These are phyloP conservation scores for Suillus occidentalis DNA, from an alignment of 768 basidiomycete genomes.

Conservation along the genomic window DNA sequence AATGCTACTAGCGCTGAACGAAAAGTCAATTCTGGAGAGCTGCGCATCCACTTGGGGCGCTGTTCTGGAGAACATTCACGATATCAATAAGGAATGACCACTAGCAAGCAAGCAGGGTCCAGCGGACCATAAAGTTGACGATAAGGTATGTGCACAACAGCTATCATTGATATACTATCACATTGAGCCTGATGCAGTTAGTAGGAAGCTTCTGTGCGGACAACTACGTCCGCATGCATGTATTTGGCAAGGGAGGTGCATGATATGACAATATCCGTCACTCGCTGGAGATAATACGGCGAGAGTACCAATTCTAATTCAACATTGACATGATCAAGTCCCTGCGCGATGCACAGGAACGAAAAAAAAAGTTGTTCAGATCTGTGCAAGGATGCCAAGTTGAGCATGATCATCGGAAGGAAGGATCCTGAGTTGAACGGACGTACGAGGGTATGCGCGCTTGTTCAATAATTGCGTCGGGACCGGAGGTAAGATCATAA, in stretches of 20 bases:
- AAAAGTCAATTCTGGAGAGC: conserved; percentile 53
- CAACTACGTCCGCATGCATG: background rate
- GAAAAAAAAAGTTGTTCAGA: background rate
- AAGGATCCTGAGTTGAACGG: background rate
- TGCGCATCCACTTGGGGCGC: conserved; percentile 47
- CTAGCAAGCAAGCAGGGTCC: too few species aligned
- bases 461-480: background rate
- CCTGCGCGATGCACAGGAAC: background rate
- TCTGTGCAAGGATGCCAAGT: background rate
- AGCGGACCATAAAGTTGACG: background rate
- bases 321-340: conserved; percentile 17
- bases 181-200: background rate
- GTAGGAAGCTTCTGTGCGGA: conserved; percentile 1
- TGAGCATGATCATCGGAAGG: background rate
- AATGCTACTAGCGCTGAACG: conserved; percentile 46
- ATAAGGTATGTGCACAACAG: conserved; percentile 1
- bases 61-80: conserved; percentile 10
- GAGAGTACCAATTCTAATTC: background rate
- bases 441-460: background rate
- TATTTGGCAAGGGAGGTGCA: background rate
- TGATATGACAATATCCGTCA: background rate
- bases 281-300: background rate
- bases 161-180: conserved; percentile 8
- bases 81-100: background rate
- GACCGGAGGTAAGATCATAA: background rate